Evolutionary conservation across 2,329 filamentous ascomycete genomes (phyloP).

Genomic region (Cytospora mali): DNA sequence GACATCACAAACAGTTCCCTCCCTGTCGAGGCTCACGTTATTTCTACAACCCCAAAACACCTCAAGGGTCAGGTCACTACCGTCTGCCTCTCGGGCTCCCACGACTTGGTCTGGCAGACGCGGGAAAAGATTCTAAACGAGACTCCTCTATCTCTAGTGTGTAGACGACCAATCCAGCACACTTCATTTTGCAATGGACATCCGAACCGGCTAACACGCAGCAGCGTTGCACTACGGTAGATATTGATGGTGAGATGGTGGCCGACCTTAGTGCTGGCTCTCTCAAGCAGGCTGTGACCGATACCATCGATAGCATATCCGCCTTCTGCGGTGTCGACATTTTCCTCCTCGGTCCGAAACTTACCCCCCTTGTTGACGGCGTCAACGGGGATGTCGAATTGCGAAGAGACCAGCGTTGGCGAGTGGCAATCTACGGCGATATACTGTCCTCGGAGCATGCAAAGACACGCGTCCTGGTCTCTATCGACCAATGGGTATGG

Average conservation of each 20-base stretch:
- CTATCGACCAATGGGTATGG: conserved; percentile 90
- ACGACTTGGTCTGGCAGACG: conserved; percentile 86
- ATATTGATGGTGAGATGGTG: conserved; percentile 89
- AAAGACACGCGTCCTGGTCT: conserved; percentile 92
- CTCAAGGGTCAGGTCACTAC: conserved; percentile 75
- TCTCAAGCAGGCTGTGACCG: conserved; percentile 74
- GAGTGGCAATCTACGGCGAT: conserved; percentile 93
- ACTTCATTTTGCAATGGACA: conserved; percentile 34
- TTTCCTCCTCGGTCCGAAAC: conserved; percentile 89
- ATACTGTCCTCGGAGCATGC: conserved; percentile 95
- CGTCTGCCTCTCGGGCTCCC: conserved; percentile 85
- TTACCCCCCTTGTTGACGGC: conserved; percentile 74
- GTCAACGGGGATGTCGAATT: conserved; percentile 79
- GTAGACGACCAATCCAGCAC: conserved; percentile 38
- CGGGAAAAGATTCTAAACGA: conserved; percentile 88
- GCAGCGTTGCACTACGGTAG: conserved; percentile 89
- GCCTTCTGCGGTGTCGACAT: conserved; percentile 93
- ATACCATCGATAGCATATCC: conserved; percentile 85
- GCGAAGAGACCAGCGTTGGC: conserved; percentile 85
- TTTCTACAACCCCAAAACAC: conserved; percentile 77
- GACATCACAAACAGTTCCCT: conserved; percentile 73
- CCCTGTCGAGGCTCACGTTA: conserved; percentile 81
- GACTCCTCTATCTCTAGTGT: conserved; percentile 88
- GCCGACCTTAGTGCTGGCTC: conserved; percentile 70
- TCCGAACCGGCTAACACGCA: conserved; percentile 21